Evolutionary conservation across 202 grass and related monocot species (phyloP).

Genomic region (Alloteropsis angusta): DNA sequence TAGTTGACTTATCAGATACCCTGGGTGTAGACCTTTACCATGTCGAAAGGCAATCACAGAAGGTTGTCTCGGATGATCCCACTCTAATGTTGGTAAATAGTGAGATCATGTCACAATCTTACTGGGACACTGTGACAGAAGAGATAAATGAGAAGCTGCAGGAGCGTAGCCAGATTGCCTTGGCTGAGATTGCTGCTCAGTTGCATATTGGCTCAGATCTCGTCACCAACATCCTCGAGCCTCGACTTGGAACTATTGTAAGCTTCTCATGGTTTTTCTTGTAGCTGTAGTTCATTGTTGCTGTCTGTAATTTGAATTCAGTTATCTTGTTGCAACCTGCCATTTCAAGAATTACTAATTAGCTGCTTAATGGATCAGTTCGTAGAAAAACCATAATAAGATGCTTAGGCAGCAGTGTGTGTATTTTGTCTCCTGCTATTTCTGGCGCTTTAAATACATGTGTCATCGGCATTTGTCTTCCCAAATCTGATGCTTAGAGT

Average conservation of each 20-base stretch:
- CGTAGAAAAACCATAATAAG: background rate
- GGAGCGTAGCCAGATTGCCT: constrained; percentile 82
- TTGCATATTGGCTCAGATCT: constrained; percentile 87
- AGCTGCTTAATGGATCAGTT: background rate
- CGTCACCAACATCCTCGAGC: constrained; percentile 62
- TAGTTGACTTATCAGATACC: constrained; percentile 83
- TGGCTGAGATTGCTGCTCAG: constrained; percentile 85
- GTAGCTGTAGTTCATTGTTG: background rate
- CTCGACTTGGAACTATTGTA: constrained; percentile 83
- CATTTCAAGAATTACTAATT: constrained; percentile 4
- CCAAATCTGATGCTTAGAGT: background rate
- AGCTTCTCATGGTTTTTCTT: background rate
- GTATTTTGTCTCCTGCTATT: background rate
- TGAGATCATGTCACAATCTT: constrained; percentile 82
- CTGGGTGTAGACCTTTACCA: constrained; percentile 91
- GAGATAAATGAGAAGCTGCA: constrained; percentile 95
- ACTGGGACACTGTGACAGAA: constrained; percentile 87
- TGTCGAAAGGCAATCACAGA: constrained; percentile 78
- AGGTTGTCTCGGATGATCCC: constrained; percentile 45
- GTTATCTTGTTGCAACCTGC: background rate
- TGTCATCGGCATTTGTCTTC: background rate
- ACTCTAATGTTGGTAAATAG: constrained; percentile 76
- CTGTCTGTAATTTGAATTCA: background rate
- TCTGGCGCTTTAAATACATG: background rate
- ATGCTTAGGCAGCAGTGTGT: background rate